phyloP scores from a whole-genome alignment of 2,329 filamentous ascomycete species.

The Penicillium hesseltinei region DNA sequence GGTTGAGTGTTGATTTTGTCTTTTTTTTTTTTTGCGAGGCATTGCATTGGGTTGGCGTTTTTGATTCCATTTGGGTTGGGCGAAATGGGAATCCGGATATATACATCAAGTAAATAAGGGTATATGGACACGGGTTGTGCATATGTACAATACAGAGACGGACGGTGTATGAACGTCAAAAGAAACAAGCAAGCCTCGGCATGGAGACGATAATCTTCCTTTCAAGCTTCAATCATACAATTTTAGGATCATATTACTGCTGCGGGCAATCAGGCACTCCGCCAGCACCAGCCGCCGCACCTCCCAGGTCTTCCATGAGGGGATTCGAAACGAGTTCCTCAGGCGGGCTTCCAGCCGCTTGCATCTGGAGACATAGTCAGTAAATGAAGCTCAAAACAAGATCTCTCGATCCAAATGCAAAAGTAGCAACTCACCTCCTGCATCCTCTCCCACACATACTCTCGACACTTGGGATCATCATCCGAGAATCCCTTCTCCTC shows the following conservation, averaged over 20 bases:
- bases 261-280: constrained; percentile 61
- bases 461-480: constrained; percentile 73
- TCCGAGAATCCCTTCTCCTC: constrained; percentile 80
- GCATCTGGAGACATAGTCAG: constrained; percentile 68
- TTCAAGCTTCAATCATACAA: background rate
- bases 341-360: constrained; percentile 87
- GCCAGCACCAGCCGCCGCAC: constrained; percentile 58
- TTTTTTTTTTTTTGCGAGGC: background rate
- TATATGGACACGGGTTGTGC: constrained; percentile 32
- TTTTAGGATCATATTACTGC: constrained; percentile 46
- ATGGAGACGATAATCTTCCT: background rate
- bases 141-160: constrained; percentile 29
- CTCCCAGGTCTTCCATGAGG: constrained; percentile 71
- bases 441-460: constrained; percentile 96
- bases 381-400: background rate
- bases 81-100: background rate
- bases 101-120: constrained; percentile 26
- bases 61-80: background rate
- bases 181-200: background rate
- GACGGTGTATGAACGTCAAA: background rate
- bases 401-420: background rate
- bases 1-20: background rate
- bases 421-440: constrained; percentile 68
- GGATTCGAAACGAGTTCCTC: constrained; percentile 69
- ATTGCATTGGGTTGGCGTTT: constrained; percentile 21